A percentile compares a stretch with the other conserved stretches of the same genome.
These are phyloP conservation scores for Trichomonas tenax DNA, from an alignment of 208 protist genomes.

Conservation along the genomic window DNA sequence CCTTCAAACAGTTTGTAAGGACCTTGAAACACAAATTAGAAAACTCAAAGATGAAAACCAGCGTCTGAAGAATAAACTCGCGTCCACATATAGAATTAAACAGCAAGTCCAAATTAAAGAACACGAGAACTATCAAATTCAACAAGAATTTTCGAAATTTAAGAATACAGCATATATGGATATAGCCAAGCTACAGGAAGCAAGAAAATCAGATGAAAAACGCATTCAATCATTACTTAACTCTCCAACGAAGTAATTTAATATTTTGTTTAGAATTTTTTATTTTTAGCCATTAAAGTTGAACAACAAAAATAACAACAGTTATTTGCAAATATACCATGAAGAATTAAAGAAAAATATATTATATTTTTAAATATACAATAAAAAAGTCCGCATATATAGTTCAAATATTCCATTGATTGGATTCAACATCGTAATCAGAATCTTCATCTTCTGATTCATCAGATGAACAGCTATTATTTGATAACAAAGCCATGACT, in stretches of 20 bases:
- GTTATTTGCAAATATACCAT: too few species aligned
- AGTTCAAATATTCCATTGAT: too few species aligned
- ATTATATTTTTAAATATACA: too few species aligned
- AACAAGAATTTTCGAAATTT: neutral
- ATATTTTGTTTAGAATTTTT: neutral
- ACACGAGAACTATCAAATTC: neutral
- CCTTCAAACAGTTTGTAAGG: neutral
- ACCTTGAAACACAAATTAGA: neutral
- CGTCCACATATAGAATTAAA: neutral
- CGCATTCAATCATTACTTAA: neutral
- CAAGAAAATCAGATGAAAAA: neutral
- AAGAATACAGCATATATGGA: neutral
- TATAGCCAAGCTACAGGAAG: neutral
- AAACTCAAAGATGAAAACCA: neutral
- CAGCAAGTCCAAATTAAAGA: neutral
- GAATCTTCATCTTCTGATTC: too few species aligned
- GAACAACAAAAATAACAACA: too few species aligned
- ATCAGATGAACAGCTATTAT: neutral
- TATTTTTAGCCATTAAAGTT: too few species aligned
- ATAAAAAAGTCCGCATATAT: too few species aligned
- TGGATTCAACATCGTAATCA: too few species aligned
- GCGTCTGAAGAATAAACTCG: neutral
- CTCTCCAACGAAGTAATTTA: neutral
- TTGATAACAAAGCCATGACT: neutral
- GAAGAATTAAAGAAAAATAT: too few species aligned